phyloP scores from a whole-genome alignment of 2,329 filamentous ascomycete species.

The Penicillium sp. region DNA sequence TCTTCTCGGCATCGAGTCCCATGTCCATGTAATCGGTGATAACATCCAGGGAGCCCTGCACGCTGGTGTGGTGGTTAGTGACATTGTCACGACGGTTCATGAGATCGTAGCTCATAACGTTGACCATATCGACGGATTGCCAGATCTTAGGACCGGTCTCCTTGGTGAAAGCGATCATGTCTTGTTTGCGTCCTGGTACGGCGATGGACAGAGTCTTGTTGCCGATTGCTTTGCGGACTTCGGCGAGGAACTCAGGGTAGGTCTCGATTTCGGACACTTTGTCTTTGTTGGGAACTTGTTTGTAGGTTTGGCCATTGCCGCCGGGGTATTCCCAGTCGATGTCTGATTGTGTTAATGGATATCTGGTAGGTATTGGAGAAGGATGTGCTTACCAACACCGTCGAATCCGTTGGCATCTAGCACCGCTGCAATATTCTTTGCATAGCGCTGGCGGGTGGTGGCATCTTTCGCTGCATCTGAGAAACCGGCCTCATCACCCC shows the following conservation, averaged over 20 bases:
- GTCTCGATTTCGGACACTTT: conserved; percentile 62
- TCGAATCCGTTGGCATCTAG: conserved; percentile 63
- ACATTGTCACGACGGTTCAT: conserved; percentile 66
- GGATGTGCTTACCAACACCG: conserved; percentile 53
- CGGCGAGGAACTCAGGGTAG: conserved; percentile 61
- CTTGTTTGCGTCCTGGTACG: conserved; percentile 60
- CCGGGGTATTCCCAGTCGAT: conserved; percentile 66
- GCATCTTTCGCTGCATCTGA: conserved; percentile 55
- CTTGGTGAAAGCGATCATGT: conserved; percentile 67
- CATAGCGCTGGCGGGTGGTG: conserved; percentile 57
- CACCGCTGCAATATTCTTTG: conserved; percentile 64
- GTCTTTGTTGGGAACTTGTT: conserved; percentile 56
- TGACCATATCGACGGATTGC: conserved; percentile 63
- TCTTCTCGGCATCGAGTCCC: conserved; percentile 55
- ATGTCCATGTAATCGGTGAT: conserved; percentile 60
- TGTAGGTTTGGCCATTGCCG: conserved; percentile 71
- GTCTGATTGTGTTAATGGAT: conserved; percentile 43
- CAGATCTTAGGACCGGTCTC: conserved; percentile 60
- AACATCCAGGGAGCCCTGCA: conserved; percentile 54
- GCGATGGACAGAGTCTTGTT: conserved; percentile 65
- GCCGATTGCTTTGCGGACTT: conserved; percentile 59
- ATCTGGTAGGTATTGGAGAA: too few relatives aligned
- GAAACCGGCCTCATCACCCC: conserved; percentile 69
- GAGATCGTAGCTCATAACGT: conserved; percentile 71
- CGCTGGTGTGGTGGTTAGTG: conserved; percentile 66